Conservation (phyloP, 768 basidiomycete genomes). For the Asterophora parasitica region DNA sequence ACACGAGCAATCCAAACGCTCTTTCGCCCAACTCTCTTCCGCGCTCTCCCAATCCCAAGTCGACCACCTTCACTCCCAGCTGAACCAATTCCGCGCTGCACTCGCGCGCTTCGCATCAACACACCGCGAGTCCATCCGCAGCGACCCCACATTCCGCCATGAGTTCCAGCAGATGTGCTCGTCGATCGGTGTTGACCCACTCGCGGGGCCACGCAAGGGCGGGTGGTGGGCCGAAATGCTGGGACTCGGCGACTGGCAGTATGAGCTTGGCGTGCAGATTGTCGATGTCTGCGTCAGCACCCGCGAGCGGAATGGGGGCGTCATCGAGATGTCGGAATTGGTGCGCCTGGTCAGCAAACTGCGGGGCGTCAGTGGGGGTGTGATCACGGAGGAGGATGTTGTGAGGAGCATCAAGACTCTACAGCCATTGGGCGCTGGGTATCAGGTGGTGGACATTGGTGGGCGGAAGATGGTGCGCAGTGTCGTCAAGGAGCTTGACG, state of each 20-base stretch:
- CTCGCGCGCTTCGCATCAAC: conserved; percentile 75
- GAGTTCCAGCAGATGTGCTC: conserved; percentile 96
- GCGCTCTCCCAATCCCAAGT: conserved; percentile 75
- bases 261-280: conserved; percentile 92
- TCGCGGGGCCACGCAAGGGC: conserved; percentile 79
- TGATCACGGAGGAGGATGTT: conserved; percentile 83
- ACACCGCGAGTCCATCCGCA: conserved; percentile 80
- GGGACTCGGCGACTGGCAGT: conserved; percentile 90
- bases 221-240: conserved; percentile 92
- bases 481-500: conserved; percentile 86
- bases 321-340: conserved; percentile 87
- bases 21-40: conserved; percentile 77
- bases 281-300: conserved; percentile 90
- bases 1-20: conserved; percentile 76
- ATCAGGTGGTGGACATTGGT: conserved; percentile 76
- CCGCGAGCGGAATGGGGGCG: conserved; percentile 83
- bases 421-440: conserved; percentile 87
- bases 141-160: conserved; percentile 83
- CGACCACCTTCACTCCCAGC: conserved; percentile 72
- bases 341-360: conserved; percentile 73
- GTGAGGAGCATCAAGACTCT: conserved; percentile 80
- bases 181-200: conserved; percentile 90
- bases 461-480: conserved; percentile 79
- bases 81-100: conserved; percentile 78
- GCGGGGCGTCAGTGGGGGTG: conserved; percentile 61